Conservation (phyloP, 2,329 filamentous ascomycete species). For the Chrysoporthe deuterocubensis region DNA sequence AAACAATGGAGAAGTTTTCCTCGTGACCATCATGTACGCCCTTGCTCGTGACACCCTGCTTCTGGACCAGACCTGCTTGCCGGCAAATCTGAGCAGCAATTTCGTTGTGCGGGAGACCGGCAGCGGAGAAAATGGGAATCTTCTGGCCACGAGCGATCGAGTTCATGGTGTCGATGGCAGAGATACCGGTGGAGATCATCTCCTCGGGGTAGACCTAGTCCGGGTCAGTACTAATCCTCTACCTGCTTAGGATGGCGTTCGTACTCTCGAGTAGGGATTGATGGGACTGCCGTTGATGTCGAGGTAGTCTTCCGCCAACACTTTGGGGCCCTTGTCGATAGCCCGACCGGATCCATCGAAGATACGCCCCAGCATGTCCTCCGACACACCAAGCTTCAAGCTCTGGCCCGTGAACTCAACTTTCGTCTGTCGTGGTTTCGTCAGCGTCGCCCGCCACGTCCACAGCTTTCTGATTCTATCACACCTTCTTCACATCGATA, state of each 20-base stretch:
- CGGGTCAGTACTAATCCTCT: constrained; percentile 29
- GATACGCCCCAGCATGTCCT: constrained; percentile 99
- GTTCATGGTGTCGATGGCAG: constrained; percentile 98
- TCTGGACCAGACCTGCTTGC: constrained; percentile 89
- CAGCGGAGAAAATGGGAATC: constrained; percentile 98
- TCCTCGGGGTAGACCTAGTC: constrained; percentile 93
- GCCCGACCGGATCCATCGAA: constrained; percentile 97
- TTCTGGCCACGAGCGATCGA: constrained; percentile 98
- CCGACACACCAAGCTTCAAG: constrained; percentile 97
- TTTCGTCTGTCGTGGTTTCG: constrained; percentile 69
- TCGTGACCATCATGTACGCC: constrained; percentile 95
- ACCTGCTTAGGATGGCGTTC: constrained; percentile 35
- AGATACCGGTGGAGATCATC: constrained; percentile 99
- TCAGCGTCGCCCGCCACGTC: constrained; percentile 16
- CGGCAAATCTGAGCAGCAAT: constrained; percentile 98
- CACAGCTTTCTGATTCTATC: constrained; percentile 27
- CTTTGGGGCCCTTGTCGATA: constrained; percentile 98
- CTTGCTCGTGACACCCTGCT: constrained; percentile 81
- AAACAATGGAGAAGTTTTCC: constrained; percentile 99
- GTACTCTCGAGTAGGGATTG: constrained; percentile 94
- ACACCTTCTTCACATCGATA: constrained; percentile 98
- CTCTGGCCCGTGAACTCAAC: constrained; percentile 97
- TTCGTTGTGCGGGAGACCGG: constrained; percentile 98
- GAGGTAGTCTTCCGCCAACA: constrained; percentile 95
- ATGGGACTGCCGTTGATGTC: constrained; percentile 99